Evolutionary conservation across 345 rosid genomes (phyloP), one percentile per base, ranked within the genome.

Genomic region (Eucalyptus camaldulensis): DNA sequence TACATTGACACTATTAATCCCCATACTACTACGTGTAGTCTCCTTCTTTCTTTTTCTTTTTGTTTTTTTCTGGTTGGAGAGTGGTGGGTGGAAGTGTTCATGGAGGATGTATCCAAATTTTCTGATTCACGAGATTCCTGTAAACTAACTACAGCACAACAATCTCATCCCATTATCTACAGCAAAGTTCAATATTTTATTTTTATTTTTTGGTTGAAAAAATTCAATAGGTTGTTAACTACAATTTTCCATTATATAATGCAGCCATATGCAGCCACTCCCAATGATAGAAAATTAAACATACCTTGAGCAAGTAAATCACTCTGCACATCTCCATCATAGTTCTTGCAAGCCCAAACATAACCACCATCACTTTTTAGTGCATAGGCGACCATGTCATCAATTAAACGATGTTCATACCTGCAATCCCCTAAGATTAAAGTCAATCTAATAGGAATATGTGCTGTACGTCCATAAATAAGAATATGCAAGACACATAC

Each of bases 261-360:
- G 58, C 58, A 53, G 58, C 58, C 27, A 76, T 76, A 40, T 21
- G 47, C 85, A 86, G 69, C 49, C 60, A 17, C 44, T 54, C 29
- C n/a, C 62, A 47, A 14, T 49, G 80, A 88, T 50, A 14, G 62
- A 83, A 33, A 80, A 60, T 47, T 80, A 87, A 87, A 40, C 44
- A 85, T 87, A 96, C 98, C 99, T 95, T 96, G 99, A 87, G 99
- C 99, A 90, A 98, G 98, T 89, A 98, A 95, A 95, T 98, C 99
- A 90, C 99, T 98, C 91, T 95, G 98, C 80, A 98, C 99, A 95
- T 98, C 99, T 90, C 99, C 99, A 51, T 98, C 99, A 37, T 98
- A 98, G 91, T 98, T 98, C 94, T 98, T 98, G 94, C 99, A 98
- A 31, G 99, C 98, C 99, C 99, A 98, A 19, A 96, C 98, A 95